Conservation (phyloP, 2,329 filamentous ascomycete genomes). For the Fusarium dlaminii region DNA sequence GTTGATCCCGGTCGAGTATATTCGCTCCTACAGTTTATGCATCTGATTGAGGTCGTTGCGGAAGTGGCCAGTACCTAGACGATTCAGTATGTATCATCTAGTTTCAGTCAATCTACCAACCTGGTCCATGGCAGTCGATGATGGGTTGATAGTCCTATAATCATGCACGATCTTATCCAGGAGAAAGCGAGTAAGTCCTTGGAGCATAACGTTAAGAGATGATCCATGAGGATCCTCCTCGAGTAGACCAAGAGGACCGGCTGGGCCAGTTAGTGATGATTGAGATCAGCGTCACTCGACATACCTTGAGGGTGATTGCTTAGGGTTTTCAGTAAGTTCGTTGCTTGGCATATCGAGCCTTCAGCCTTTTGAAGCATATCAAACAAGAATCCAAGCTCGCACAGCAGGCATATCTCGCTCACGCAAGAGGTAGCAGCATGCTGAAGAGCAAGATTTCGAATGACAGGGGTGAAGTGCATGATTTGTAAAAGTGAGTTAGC, state of each 20-base stretch:
- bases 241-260: conserved; percentile 79
- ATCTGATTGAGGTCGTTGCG: conserved; percentile 79
- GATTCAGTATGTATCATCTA: not conserved
- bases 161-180: conserved; percentile 83
- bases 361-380: conserved; percentile 98
- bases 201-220: conserved; percentile 82
- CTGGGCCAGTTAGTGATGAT: conserved; percentile 51
- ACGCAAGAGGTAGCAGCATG: conserved; percentile 89
- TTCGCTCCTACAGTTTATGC: conserved; percentile 87
- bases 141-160: conserved; percentile 72
- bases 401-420: conserved; percentile 85
- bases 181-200: conserved; percentile 86
- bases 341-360: conserved; percentile 94
- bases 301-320: conserved; percentile 80
- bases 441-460: conserved; percentile 87
- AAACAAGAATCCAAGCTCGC: conserved; percentile 93
- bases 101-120: conserved; percentile 46
- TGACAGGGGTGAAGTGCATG: conserved; percentile 86
- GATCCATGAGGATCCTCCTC: conserved; percentile 83
- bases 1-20: conserved; percentile 81
- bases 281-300: conserved; percentile 19
- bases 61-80: conserved; percentile 70
- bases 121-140: conserved; percentile 74
- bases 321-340: conserved; percentile 91
- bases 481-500: conserved; percentile 92